Percentiles rank a stretch among this genome's conserved stretches.
These are phyloP conservation scores for Chrysosporium queenslandicum DNA, from an alignment of 2,329 filamentous ascomycete species.

Conservation along the genomic window DNA sequence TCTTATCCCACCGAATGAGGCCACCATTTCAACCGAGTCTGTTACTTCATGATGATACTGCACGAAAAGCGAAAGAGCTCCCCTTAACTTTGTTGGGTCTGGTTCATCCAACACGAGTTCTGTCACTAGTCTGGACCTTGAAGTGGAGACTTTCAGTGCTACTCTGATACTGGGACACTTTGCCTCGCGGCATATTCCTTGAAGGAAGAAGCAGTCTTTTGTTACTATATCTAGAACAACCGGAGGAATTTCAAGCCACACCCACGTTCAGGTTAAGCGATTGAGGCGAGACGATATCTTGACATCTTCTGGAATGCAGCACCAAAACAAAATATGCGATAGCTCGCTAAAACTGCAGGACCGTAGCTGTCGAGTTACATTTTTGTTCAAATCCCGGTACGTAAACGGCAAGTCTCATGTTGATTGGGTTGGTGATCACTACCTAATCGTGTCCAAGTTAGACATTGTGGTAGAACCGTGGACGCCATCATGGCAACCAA, in stretches of 20 bases:
- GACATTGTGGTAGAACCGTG: background rate
- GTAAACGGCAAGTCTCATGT: background rate
- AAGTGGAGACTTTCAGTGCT: background rate
- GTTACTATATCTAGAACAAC: conserved; percentile 9
- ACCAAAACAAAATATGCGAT: no score
- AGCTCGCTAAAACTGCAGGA: no score
- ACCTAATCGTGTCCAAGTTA: background rate
- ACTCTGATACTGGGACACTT: background rate
- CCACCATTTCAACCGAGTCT: background rate
- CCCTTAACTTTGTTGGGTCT: background rate
- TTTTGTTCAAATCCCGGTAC: background rate
- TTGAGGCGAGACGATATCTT: background rate
- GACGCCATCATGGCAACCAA: background rate
- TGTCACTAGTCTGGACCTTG: background rate
- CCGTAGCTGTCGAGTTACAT: conserved; percentile 7
- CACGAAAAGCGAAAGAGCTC: background rate
- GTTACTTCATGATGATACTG: background rate
- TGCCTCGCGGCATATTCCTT: background rate
- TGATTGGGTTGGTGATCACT: conserved; percentile 10
- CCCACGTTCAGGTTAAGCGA: background rate
- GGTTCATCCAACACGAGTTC: conserved; percentile 4
- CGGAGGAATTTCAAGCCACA: background rate
- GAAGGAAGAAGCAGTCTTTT: background rate
- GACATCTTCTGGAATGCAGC: conserved; percentile 1
- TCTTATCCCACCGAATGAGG: background rate